Evolutionary conservation across 495 filamentous ascomycete genomes (phyloP).

Genomic region (Cryomyces minteri): DNA sequence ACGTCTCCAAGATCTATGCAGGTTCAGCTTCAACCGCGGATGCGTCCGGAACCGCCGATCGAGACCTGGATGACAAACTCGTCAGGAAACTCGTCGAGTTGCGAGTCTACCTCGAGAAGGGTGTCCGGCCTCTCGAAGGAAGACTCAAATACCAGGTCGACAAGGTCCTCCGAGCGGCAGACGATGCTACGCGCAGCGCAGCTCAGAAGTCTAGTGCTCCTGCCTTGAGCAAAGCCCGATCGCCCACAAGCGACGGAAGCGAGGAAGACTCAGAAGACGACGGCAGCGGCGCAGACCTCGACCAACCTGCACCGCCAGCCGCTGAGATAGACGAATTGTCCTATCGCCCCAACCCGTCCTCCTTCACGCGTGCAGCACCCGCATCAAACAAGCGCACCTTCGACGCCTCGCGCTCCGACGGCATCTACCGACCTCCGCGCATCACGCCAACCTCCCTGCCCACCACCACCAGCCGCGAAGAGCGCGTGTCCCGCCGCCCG

Average conservation of each 20-base stretch:
- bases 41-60: slow-evolving; percentile 9
- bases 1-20: slow-evolving; percentile 11
- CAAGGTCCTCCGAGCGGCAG: slow-evolving; percentile 73
- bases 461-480: slow-evolving; percentile 31
- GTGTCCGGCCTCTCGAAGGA: slow-evolving; percentile 72
- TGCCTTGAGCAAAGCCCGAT: background rate
- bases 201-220: slow-evolving; percentile 4
- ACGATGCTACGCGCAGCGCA: slow-evolving; percentile 35
- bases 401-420: slow-evolving; percentile 20
- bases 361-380: background rate
- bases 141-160: slow-evolving; percentile 81
- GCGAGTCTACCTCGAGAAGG: slow-evolving; percentile 75
- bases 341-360: slow-evolving; percentile 43
- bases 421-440: slow-evolving; percentile 67
- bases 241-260: background rate
- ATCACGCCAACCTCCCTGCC: slow-evolving; percentile 57
- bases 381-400: slow-evolving; percentile 20
- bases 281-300: background rate
- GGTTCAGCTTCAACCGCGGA: slow-evolving; percentile 10
- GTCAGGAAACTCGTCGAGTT: slow-evolving; percentile 73
- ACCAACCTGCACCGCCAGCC: background rate
- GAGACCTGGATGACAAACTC: slow-evolving; percentile 33
- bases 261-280: background rate
- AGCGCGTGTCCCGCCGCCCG: slow-evolving; percentile 25
- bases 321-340: slow-evolving; percentile 40